Conservation (phyloP, 1,284 basidiomycete species). For the Trametes sp. region DNA sequence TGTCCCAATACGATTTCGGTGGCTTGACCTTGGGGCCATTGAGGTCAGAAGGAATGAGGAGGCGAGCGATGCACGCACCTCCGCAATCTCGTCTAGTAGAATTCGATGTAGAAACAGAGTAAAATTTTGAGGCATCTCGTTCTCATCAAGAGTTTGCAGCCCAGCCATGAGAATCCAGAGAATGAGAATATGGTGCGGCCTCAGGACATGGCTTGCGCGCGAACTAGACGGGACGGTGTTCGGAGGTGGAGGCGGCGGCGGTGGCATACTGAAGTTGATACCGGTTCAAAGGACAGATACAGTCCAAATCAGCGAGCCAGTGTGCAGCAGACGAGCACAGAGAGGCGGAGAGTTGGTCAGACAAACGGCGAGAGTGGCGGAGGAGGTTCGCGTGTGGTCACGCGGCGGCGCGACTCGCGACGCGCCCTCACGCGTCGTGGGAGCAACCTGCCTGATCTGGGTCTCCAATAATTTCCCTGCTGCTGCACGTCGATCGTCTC, state of each 20-base stretch:
- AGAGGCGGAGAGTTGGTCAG: not conserved
- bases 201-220: slow-evolving; percentile 61
- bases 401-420: slow-evolving; percentile 12
- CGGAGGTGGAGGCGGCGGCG: slow-evolving; percentile 51
- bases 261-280: no score
- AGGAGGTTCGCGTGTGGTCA: slow-evolving; percentile 20
- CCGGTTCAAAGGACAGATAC: no score
- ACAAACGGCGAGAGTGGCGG: not conserved
- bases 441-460: slow-evolving; percentile 15
- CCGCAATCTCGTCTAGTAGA: slow-evolving; percentile 34
- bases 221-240: slow-evolving; percentile 21
- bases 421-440: slow-evolving; percentile 26
- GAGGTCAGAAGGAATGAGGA: not conserved
- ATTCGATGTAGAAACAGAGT: slow-evolving; percentile 56
- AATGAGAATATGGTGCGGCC: slow-evolving; percentile 77
- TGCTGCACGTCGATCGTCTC: not conserved
- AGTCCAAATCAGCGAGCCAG: not conserved
- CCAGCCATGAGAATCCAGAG: slow-evolving; percentile 65
- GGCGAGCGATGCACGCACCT: slow-evolving; percentile 26
- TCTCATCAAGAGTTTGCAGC: slow-evolving; percentile 62
- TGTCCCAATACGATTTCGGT: slow-evolving; percentile 49
- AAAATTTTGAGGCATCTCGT: slow-evolving; percentile 59
- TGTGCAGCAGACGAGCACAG: not conserved
- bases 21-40: slow-evolving; percentile 45
- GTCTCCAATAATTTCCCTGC: slow-evolving; percentile 26